These are phyloP conservation scores for Cryptosporidium viatorum DNA, from an alignment of 169 alveolate species.

Conservation along the genomic window DNA sequence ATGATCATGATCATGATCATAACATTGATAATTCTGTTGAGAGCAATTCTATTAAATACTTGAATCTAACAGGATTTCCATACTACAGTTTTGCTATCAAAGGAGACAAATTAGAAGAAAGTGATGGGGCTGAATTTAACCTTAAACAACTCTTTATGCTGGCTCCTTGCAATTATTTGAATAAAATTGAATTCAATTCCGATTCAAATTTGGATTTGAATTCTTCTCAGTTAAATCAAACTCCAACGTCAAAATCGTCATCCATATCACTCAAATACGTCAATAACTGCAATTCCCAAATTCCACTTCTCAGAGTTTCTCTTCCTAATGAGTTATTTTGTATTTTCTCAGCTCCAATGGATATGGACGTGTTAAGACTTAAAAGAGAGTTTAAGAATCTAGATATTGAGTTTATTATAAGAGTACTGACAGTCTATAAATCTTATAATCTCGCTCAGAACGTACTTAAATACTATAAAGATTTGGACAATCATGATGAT, in stretches of 20 bases:
- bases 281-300: constrained; percentile 44
- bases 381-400: constrained; percentile 28
- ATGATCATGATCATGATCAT: too few species aligned
- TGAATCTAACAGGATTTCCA: constrained; percentile 60
- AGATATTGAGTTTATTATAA: constrained; percentile 28
- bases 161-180: not conserved
- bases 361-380: constrained; percentile 37
- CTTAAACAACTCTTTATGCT: constrained; percentile 15
- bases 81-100: constrained; percentile 30
- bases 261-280: constrained; percentile 24
- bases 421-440: constrained; percentile 37
- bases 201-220: not conserved
- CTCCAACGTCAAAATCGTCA: not conserved
- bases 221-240: not conserved
- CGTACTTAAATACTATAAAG: constrained; percentile 41
- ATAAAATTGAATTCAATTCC: not conserved
- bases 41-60: not conserved
- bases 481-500: constrained; percentile 47
- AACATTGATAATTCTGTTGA: not conserved
- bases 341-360: constrained; percentile 69
- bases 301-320: constrained; percentile 41
- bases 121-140: not conserved
- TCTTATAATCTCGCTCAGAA: constrained; percentile 41
- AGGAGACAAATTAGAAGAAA: not conserved
- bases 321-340: constrained; percentile 35